phyloP scores from a whole-genome alignment of 2,329 filamentous ascomycete species.

The Alternaria atra region DNA sequence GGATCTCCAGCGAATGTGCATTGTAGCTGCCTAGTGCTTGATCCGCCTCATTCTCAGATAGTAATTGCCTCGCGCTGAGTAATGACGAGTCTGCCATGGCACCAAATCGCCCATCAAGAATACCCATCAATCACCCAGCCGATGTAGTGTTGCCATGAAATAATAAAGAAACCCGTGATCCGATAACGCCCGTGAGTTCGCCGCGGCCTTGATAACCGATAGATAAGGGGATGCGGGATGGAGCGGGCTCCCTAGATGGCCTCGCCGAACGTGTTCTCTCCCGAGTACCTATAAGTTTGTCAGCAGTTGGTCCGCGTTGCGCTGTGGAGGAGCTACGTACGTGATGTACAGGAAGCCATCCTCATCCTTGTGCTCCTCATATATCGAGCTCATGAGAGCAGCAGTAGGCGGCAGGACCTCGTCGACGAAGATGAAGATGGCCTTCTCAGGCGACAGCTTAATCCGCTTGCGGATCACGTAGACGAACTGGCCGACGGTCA shows the following conservation, averaged over 20 bases:
- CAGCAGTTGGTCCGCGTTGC: constrained; percentile 22
- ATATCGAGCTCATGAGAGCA: constrained; percentile 98
- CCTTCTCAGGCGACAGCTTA: constrained; percentile 99
- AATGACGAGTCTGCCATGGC: constrained; percentile 10
- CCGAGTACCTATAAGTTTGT: constrained; percentile 74
- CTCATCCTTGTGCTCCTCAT: constrained; percentile 96
- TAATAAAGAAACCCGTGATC: constrained; percentile 35
- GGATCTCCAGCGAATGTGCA: not conserved
- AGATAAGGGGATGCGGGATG: constrained; percentile 25
- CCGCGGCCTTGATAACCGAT: constrained; percentile 33
- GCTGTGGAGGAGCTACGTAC: constrained; percentile 57
- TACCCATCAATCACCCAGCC: constrained; percentile 27
- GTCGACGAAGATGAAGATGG: constrained; percentile 99
- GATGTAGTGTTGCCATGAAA: constrained; percentile 29
- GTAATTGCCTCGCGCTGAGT: constrained; percentile 19
- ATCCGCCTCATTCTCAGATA: constrained; percentile 5
- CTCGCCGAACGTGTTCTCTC: constrained; percentile 96
- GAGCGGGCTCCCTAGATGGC: constrained; percentile 43
- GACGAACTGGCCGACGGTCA: constrained; percentile 99
- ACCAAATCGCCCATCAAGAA: constrained; percentile 19
- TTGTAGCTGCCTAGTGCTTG: constrained; percentile 7
- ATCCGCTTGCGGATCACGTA: constrained; percentile 99
- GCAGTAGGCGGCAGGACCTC: constrained; percentile 96
- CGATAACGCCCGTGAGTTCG: constrained; percentile 43
- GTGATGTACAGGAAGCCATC: constrained; percentile 98